Evolutionary conservation across 2,329 filamentous ascomycete genomes (phyloP), one percentile per base, ranked within the genome.

Genomic region (Hypoxylon sp.): DNA sequence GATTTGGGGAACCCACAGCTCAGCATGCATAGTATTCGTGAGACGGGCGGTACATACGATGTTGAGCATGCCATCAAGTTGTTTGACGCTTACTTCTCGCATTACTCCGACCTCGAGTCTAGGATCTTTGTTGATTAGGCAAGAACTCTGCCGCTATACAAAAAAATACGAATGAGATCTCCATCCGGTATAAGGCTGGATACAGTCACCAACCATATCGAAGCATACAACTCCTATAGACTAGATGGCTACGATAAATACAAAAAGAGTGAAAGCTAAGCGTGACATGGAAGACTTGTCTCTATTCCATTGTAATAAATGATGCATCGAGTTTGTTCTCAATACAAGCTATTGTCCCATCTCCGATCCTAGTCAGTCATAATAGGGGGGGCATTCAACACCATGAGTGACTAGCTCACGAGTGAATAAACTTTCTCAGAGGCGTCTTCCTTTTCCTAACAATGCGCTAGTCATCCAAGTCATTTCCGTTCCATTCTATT

Each of bases 11-110:
- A 97, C 80, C 91, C 95, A 27, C 95, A 98, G 82, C 83, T 97
- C 69, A 94, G 91, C 77, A 98, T 98, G 96, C 95, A 98, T 81
- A 96, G 92, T 76, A 97, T 97, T 75, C 89, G 96, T 58, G 96
- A 98, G 84, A 97, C 93, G 45, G 92, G 92, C 23, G 96, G 96
- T 39, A 89, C 91, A 1, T 88, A 94, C 73, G 95, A 99, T 80
- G 91, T 98, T 0, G 92, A 91, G 72, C 88, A 96, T 80, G 92
- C 92, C 0, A 89, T 97, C 69, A 90, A 91, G 75, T 78, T 99
- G 56, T 98, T 99, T 79, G 89, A 91, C 70, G 88, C 90, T 71
- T 99, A 97, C 81, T 94, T 97, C 77, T 85, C 90, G 71, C 87
- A 91, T 76, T 99, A 94, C 77, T 91, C 91, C n/a, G 87, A 88